A percentile compares a stretch with the other conserved stretches of the same genome.
These are phyloP conservation scores for Graphiopsis chlorocephala DNA, from an alignment of 2,329 filamentous ascomycete genomes.

Conservation along the genomic window DNA sequence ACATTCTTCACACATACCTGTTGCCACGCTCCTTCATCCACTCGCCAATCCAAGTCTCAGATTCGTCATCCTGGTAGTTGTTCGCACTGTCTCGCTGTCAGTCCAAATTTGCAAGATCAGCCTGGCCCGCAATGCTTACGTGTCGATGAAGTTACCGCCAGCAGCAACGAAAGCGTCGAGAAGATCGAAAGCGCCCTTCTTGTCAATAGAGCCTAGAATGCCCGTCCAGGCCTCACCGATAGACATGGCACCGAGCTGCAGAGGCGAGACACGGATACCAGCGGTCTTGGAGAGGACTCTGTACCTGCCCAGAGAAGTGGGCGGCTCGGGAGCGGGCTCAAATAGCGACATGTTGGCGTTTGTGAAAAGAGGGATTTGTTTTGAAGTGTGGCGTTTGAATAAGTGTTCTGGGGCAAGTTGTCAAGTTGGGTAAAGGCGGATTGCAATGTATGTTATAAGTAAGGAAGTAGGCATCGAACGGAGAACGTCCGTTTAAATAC, in stretches of 20 bases:
- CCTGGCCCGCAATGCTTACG: neutral
- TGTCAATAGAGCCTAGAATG: conserved; percentile 63
- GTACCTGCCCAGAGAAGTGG: conserved; percentile 57
- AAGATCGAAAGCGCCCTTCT: conserved; percentile 60
- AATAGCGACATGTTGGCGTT: conserved; percentile 6
- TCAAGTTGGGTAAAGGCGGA: neutral
- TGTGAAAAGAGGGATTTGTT: neutral
- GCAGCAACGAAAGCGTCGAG: conserved; percentile 65
- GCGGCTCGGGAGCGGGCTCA: conserved; percentile 22
- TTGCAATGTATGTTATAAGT: neutral
- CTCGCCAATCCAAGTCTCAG: conserved; percentile 44
- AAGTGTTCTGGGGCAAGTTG: neutral
- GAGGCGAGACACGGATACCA: conserved; percentile 45
- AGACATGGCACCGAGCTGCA: conserved; percentile 61
- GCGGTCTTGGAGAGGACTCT: conserved; percentile 52
- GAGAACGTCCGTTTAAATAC: neutral
- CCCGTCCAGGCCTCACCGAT: conserved; percentile 59
- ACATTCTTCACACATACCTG: conserved; percentile 16
- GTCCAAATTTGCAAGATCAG: neutral
- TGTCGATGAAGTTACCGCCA: conserved; percentile 71
- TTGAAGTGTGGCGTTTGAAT: neutral
- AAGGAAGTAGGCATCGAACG: neutral
- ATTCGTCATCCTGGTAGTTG: conserved; percentile 37
- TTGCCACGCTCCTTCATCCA: conserved; percentile 48
- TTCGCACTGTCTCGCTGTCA: conserved; percentile 35